These are phyloP conservation scores for Ustulina deusta DNA, from an alignment of 2,329 filamentous ascomycete species.

Conservation along the genomic window DNA sequence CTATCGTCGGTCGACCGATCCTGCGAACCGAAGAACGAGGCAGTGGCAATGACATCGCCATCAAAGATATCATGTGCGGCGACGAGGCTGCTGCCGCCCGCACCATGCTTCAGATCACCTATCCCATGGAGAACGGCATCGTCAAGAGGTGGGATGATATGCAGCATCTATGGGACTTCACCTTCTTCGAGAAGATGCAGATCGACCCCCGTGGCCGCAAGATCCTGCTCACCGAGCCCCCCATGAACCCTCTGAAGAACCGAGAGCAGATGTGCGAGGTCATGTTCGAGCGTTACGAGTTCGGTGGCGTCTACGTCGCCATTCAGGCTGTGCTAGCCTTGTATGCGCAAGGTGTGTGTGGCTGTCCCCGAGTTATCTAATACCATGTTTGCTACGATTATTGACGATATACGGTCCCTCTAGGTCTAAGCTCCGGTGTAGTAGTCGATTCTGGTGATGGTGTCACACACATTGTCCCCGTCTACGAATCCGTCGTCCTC, in stretches of 20 bases:
- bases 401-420: slow-evolving; percentile 3
- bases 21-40: slow-evolving; percentile 91
- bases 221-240: slow-evolving; percentile 96
- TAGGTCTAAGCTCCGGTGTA: slow-evolving; percentile 90
- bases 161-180: slow-evolving; percentile 99
- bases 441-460: slow-evolving; percentile 98
- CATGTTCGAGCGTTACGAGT: slow-evolving; percentile 98
- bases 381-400: not conserved
- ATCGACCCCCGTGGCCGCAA: slow-evolving; percentile 92
- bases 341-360: slow-evolving; percentile 85
- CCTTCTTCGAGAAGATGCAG: slow-evolving; percentile 96
- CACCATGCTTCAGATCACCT: slow-evolving; percentile 98
- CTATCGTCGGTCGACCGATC: slow-evolving; percentile 97
- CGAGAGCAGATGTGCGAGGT: slow-evolving; percentile 98
- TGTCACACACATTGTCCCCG: slow-evolving; percentile 97
- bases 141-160: slow-evolving; percentile 99
- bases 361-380: not conserved
- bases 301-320: slow-evolving; percentile 96
- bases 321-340: slow-evolving; percentile 96
- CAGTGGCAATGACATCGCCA: slow-evolving; percentile 73
- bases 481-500: slow-evolving; percentile 97
- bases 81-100: slow-evolving; percentile 96
- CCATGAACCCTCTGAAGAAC: slow-evolving; percentile 97
- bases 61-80: slow-evolving; percentile 99
- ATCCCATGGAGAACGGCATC: slow-evolving; percentile 99